These are phyloP conservation scores for Epichloe coenophiala DNA, from an alignment of 2,329 filamentous ascomycete species.

Conservation along the genomic window DNA sequence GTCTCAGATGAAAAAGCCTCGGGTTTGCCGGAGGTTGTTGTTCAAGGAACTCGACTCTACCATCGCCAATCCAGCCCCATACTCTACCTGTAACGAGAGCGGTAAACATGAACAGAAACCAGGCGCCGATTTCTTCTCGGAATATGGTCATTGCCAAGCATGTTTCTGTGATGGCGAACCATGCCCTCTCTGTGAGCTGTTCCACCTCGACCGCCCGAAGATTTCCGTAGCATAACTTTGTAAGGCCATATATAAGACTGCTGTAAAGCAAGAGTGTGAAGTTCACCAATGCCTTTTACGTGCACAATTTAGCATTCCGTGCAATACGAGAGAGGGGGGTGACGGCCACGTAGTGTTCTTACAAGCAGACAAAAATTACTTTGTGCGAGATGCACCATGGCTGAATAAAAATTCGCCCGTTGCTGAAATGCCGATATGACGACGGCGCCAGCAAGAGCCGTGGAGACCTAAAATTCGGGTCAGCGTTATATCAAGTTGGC, in stretches of 20 bases:
- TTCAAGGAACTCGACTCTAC: constrained; percentile 83
- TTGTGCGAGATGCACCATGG: constrained; percentile 90
- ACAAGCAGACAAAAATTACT: constrained; percentile 93
- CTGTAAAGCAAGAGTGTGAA: constrained; percentile 71
- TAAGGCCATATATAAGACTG: constrained; percentile 72
- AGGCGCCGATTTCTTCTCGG: constrained; percentile 82
- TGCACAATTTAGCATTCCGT: not conserved
- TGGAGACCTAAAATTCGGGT: constrained; percentile 49
- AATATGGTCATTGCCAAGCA: constrained; percentile 98
- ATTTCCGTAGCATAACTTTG: constrained; percentile 79
- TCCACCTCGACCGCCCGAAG: constrained; percentile 91
- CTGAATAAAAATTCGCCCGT: constrained; percentile 95
- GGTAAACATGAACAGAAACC: constrained; percentile 95
- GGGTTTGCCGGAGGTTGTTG: constrained; percentile 89
- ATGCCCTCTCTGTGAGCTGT: constrained; percentile 91
- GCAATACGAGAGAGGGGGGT: not conserved
- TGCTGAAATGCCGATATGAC: constrained; percentile 86
- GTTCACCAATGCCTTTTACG: constrained; percentile 72
- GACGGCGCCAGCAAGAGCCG: constrained; percentile 70
- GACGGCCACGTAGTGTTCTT: constrained; percentile 15
- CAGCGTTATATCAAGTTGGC: constrained; percentile 9
- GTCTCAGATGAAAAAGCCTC: constrained; percentile 69
- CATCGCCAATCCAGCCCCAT: constrained; percentile 97
- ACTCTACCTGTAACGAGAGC: constrained; percentile 86
- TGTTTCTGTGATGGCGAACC: constrained; percentile 96